A percentile compares a stretch with the other conserved stretches of the same genome.
These are phyloP conservation scores for Colletotrichum spinosum DNA, from an alignment of 2,329 filamentous ascomycete species.

Conservation along the genomic window DNA sequence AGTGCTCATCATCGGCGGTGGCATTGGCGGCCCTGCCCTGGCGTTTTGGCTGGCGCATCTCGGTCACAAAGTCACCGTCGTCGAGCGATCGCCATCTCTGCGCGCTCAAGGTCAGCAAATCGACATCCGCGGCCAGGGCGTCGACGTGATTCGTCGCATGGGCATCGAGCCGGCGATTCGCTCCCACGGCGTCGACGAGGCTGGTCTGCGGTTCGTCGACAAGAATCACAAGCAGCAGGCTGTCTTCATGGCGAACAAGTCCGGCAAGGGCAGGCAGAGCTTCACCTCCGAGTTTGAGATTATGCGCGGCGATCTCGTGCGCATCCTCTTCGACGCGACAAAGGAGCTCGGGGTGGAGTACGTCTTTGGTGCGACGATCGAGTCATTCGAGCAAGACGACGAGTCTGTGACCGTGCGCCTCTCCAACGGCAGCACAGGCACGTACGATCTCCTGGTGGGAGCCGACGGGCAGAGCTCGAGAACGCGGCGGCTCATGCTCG, in stretches of 20 bases:
- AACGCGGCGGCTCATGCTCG: slow-evolving; percentile 56
- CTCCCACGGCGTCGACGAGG: slow-evolving; percentile 55
- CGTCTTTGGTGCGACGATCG: slow-evolving; percentile 42
- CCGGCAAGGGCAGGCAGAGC: slow-evolving; percentile 55
- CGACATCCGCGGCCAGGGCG: slow-evolving; percentile 57
- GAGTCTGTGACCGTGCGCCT: slow-evolving; percentile 53
- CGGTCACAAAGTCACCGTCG: slow-evolving; percentile 53
- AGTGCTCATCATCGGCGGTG: slow-evolving; percentile 61
- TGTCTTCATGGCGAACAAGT: slow-evolving; percentile 52
- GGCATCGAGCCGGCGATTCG: slow-evolving; percentile 52
- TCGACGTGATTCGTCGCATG: slow-evolving; percentile 52
- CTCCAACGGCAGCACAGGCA: slow-evolving; percentile 53
- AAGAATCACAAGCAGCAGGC: slow-evolving; percentile 50
- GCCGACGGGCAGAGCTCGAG: slow-evolving; percentile 67
- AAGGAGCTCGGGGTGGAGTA: slow-evolving; percentile 42
- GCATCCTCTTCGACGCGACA: slow-evolving; percentile 59
- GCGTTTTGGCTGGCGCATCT: slow-evolving; percentile 55
- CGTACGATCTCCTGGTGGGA: slow-evolving; percentile 65
- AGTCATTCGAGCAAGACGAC: slow-evolving; percentile 46
- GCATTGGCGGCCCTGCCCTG: slow-evolving; percentile 57
- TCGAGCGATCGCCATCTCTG: slow-evolving; percentile 53
- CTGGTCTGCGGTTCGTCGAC: slow-evolving; percentile 61
- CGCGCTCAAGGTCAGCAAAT: slow-evolving; percentile 57
- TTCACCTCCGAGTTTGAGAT: slow-evolving; percentile 70
- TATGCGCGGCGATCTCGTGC: slow-evolving; percentile 67